Evolutionary conservation across 2,329 filamentous ascomycete species (phyloP).

Genomic region (Aphanoascus verrucosus): DNA sequence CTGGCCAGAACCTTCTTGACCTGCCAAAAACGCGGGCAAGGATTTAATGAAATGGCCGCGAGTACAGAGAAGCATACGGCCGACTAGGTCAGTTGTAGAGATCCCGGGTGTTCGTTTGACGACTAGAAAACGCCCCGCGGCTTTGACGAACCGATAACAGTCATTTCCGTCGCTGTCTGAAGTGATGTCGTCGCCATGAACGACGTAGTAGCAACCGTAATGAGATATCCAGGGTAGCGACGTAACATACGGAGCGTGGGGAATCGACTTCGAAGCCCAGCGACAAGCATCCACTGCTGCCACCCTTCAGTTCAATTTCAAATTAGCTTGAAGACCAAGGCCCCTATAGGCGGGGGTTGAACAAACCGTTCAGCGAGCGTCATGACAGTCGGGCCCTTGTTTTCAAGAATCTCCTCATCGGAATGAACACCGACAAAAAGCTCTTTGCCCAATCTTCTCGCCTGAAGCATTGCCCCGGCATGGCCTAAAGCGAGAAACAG

Average conservation of each 20-base stretch:
- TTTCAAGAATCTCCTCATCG: slow-evolving; percentile 87
- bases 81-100: slow-evolving; percentile 94
- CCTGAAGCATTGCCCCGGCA: slow-evolving; percentile 92
- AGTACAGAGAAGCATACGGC: slow-evolving; percentile 94
- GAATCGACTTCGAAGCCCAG: slow-evolving; percentile 78
- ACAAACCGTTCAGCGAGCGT: slow-evolving; percentile 68
- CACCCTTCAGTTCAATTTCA: slow-evolving; percentile 45
- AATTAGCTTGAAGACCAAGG: slow-evolving; percentile 13
- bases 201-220: slow-evolving; percentile 90
- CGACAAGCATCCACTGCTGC: slow-evolving; percentile 89
- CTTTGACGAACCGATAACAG: slow-evolving; percentile 96
- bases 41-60: slow-evolving; percentile 84
- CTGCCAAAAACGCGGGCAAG: slow-evolving; percentile 56
- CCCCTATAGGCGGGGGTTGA: not conserved
- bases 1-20: slow-evolving; percentile 61
- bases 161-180: slow-evolving; percentile 88
- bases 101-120: slow-evolving; percentile 95
- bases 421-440: slow-evolving; percentile 90
- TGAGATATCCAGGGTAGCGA: slow-evolving; percentile 87
- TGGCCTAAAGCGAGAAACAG: slow-evolving; percentile 51
- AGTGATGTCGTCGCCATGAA: slow-evolving; percentile 94
- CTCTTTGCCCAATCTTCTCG: slow-evolving; percentile 77
- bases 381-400: slow-evolving; percentile 98
- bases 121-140: slow-evolving; percentile 85
- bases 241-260: slow-evolving; percentile 88